Evolutionary conservation across 2,329 filamentous ascomycete species (phyloP).

Genomic region (Sphaerulina vaccinii): DNA sequence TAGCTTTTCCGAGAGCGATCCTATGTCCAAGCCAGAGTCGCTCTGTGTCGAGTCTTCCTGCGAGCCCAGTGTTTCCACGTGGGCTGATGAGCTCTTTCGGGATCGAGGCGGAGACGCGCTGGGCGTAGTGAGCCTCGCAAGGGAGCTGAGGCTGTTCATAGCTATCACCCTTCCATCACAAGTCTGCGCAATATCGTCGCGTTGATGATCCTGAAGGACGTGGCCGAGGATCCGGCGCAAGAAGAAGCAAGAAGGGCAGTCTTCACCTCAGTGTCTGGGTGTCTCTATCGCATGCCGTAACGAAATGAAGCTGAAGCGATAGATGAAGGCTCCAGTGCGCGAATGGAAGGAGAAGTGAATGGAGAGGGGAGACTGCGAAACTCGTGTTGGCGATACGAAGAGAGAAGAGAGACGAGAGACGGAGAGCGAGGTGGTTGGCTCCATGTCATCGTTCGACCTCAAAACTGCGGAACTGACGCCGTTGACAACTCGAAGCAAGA

Average conservation of each 20-base stretch:
- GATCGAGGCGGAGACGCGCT: conserved; percentile 51
- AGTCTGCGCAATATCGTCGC: background rate
- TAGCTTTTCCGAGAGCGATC: conserved; percentile 31
- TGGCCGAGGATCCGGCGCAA: background rate
- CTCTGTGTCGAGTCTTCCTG: conserved; percentile 13
- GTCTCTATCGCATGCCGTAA: no score
- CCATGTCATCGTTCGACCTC: no score
- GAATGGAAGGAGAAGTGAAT: background rate
- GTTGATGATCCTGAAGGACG: background rate
- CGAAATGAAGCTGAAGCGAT: background rate
- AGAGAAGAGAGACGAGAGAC: background rate
- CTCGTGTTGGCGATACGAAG: no score
- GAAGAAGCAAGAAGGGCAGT: background rate
- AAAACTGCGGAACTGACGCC: no score
- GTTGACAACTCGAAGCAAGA: no score
- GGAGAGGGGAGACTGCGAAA: no score
- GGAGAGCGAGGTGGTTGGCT: no score
- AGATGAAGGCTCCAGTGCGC: background rate
- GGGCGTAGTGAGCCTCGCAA: conserved; percentile 70
- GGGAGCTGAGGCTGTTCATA: conserved; percentile 96
- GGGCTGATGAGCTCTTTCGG: conserved; percentile 39
- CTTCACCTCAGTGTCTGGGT: no score
- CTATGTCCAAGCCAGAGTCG: conserved; percentile 20
- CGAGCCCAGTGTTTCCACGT: conserved; percentile 20
- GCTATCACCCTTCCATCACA: conserved; percentile 20